A percentile compares a stretch with the other conserved stretches of the same genome.
phyloP scores from a whole-genome alignment of 2,329 filamentous ascomycete genomes.

The Xylariaceae sp. region DNA sequence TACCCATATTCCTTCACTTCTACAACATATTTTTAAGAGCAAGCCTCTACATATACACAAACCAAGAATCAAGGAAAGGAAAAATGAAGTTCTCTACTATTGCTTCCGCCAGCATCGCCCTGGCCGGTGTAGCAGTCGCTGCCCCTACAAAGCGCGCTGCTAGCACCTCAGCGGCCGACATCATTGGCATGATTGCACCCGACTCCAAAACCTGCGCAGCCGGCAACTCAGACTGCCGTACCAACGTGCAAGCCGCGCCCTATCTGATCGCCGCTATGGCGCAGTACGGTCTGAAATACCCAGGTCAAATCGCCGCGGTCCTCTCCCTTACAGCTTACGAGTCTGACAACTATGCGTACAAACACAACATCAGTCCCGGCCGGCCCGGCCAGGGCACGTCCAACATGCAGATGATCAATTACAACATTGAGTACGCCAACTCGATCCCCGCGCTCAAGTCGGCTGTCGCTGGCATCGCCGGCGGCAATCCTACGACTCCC shows the following conservation, averaged over 20 bases:
- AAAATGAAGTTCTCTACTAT: conserved; percentile 29
- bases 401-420: conserved; percentile 48
- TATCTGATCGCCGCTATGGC: conserved; percentile 54
- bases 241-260: conserved; percentile 57
- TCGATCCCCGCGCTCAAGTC: conserved; percentile 36
- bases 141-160: conserved; percentile 4
- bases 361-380: conserved; percentile 58
- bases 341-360: conserved; percentile 65
- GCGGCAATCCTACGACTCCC: conserved; percentile 14
- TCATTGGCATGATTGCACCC: conserved; percentile 51
- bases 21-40: conserved; percentile 4
- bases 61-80: not conserved
- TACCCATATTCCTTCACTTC: not conserved
- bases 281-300: conserved; percentile 50
- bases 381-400: conserved; percentile 66
- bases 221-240: conserved; percentile 58
- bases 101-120: conserved; percentile 19
- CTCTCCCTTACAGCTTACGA: conserved; percentile 70
- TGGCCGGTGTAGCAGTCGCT: conserved; percentile 25
- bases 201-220: conserved; percentile 49
- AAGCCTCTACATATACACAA: conserved; percentile 17
- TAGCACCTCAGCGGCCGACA: conserved; percentile 28
- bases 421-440: conserved; percentile 46
- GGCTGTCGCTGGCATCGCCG: conserved; percentile 28
- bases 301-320: conserved; percentile 64